A percentile compares a stretch with the other conserved stretches of the same genome.
Conservation (phyloP, 2,329 filamentous ascomycete species). For the Alternaria triticimaculans region DNA sequence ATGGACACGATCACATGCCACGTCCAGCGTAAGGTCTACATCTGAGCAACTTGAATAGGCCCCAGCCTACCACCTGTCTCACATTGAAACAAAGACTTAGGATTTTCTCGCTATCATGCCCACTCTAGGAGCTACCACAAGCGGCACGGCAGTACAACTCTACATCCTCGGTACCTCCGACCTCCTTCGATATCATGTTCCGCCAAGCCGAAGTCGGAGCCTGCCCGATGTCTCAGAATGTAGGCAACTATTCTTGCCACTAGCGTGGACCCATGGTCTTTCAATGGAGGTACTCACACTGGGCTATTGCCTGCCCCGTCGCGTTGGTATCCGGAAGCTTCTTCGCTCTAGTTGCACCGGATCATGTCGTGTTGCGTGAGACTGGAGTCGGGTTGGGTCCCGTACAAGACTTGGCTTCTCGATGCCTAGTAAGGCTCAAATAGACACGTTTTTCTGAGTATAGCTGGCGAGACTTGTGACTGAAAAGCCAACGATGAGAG, state of each 20-base stretch:
- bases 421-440: not conserved
- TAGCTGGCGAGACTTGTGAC: not conserved
- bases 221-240: not conserved
- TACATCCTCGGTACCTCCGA: not conserved
- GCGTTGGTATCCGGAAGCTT: not conserved
- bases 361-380: not conserved
- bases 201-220: not conserved
- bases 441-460: not conserved
- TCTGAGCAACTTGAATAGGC: too few species aligned
- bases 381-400: not conserved
- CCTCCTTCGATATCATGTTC: not conserved
- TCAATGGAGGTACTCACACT: not conserved
- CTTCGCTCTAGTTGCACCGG: not conserved
- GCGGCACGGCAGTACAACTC: not conserved
- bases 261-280: not conserved
- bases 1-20: not conserved
- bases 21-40: not conserved
- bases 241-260: not conserved
- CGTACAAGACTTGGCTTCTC: not conserved
- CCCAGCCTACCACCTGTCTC: not conserved
- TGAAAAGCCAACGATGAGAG: not conserved
- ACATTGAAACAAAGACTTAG: not conserved
- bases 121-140: not conserved
- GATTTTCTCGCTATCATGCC: not conserved
- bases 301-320: not conserved